These are phyloP conservation scores for Penicillium sp. DNA, from an alignment of 2,329 filamentous ascomycete species.

Conservation along the genomic window DNA sequence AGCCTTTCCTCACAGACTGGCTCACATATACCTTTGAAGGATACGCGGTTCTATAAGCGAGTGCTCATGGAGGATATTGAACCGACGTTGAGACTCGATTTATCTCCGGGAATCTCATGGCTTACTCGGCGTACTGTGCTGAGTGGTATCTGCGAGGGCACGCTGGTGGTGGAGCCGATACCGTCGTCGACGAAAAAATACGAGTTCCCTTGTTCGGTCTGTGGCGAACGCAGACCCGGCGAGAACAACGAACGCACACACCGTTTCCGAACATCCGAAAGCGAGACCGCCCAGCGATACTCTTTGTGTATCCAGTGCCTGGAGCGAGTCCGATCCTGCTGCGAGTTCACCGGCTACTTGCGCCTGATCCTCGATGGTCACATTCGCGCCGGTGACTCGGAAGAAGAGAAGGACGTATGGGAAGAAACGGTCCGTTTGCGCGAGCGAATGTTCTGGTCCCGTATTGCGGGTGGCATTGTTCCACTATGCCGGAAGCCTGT, in stretches of 20 bases:
- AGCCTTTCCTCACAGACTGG: slow-evolving; percentile 46
- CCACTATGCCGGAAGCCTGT: slow-evolving; percentile 57
- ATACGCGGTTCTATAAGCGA: slow-evolving; percentile 93
- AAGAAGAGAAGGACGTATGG: slow-evolving; percentile 87
- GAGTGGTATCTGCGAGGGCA: slow-evolving; percentile 80
- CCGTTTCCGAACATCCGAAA: slow-evolving; percentile 86
- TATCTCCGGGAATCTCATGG: slow-evolving; percentile 90
- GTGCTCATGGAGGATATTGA: slow-evolving; percentile 89
- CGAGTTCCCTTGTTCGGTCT: slow-evolving; percentile 76
- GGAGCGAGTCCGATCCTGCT: slow-evolving; percentile 79
- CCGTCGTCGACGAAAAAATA: slow-evolving; percentile 60
- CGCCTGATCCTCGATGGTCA: slow-evolving; percentile 91
- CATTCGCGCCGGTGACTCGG: slow-evolving; percentile 80
- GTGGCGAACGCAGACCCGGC: slow-evolving; percentile 79
- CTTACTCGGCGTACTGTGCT: slow-evolving; percentile 84
- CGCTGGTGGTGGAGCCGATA: slow-evolving; percentile 86
- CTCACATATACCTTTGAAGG: slow-evolving; percentile 68
- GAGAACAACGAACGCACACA: slow-evolving; percentile 76
- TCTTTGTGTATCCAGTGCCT: slow-evolving; percentile 90
- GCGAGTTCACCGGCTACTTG: slow-evolving; percentile 90
- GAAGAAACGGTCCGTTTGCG: slow-evolving; percentile 88
- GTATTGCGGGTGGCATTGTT: slow-evolving; percentile 88
- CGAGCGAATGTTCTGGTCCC: slow-evolving; percentile 96
- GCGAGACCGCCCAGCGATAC: slow-evolving; percentile 83
- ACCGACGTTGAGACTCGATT: slow-evolving; percentile 86